Conservation (phyloP, 345 rosid genomes). For the Pistacia atlantica region DNA sequence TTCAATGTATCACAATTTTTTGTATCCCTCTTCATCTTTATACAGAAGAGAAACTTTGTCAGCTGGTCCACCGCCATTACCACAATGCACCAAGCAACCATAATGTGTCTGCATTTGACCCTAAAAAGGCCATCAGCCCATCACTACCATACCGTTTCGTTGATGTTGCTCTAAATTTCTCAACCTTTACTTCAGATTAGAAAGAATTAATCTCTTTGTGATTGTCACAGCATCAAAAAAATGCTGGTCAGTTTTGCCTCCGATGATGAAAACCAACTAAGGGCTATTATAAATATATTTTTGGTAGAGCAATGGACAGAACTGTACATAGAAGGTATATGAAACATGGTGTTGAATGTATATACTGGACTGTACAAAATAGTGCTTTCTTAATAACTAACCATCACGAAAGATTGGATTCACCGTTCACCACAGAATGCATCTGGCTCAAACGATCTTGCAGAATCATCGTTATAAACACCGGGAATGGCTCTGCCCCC, state of each 20-base stretch:
- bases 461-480: constrained; percentile 74
- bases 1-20: constrained; percentile 4
- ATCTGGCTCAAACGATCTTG: constrained; percentile 82
- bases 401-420: constrained; percentile 40
- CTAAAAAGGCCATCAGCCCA: background rate
- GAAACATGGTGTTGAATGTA: background rate
- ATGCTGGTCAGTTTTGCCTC: no score
- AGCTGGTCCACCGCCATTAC: background rate
- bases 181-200: background rate
- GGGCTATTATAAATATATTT: background rate
- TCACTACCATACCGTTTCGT: background rate
- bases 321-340: constrained; percentile 8
- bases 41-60: background rate
- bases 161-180: background rate
- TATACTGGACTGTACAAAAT: constrained; percentile 20
- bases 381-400: constrained; percentile 3
- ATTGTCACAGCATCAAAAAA: background rate
- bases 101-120: background rate
- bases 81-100: background rate
- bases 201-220: background rate
- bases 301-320: background rate
- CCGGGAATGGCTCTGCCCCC: constrained; percentile 67
- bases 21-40: background rate
- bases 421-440: constrained; percentile 89
- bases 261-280: background rate